Evolutionary conservation across 2,329 filamentous ascomycete genomes (phyloP).

Genomic region (Aspergillus ochraceoroseus): DNA sequence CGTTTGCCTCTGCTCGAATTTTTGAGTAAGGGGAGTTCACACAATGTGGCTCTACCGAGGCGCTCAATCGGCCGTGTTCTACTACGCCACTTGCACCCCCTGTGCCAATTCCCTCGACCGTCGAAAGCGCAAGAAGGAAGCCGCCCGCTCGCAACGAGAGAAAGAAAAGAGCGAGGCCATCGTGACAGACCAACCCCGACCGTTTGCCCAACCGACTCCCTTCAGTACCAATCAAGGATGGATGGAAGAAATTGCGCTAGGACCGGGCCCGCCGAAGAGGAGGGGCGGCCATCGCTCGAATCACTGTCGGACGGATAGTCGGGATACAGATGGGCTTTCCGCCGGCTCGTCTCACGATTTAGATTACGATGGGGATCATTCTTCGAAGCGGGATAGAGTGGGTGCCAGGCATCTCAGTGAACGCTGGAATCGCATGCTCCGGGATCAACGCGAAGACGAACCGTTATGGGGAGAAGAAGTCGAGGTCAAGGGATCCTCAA

Average conservation of each 20-base stretch:
- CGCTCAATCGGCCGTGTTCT: constrained; percentile 49
- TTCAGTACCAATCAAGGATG: constrained; percentile 86
- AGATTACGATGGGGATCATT: constrained; percentile 17
- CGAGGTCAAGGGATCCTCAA: constrained; percentile 52
- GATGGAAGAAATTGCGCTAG: constrained; percentile 78
- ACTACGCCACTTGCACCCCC: constrained; percentile 47
- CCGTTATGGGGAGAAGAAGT: constrained; percentile 69
- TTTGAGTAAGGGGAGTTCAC: constrained; percentile 12
- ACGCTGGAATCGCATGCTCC: constrained; percentile 66
- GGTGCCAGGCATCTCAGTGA: constrained; percentile 43
- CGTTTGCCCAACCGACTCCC: constrained; percentile 70
- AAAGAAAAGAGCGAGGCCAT: constrained; percentile 58
- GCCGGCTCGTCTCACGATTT: constrained; percentile 29
- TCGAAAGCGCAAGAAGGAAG: constrained; percentile 65
- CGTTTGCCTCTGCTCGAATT: constrained; percentile 12
- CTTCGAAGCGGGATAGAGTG: constrained; percentile 47
- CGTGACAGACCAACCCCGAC: constrained; percentile 60
- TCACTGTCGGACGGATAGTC: constrained; percentile 49
- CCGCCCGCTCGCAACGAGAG: constrained; percentile 62
- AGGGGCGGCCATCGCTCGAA: constrained; percentile 44
- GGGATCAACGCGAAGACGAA: constrained; percentile 84
- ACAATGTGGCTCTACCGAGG: constrained; percentile 48
- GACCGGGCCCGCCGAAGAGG: constrained; percentile 66
- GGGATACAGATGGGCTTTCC: constrained; percentile 53
- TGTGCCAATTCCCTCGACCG: constrained; percentile 68